A percentile compares a stretch with the other conserved stretches of the same genome.
phyloP scores from a whole-genome alignment of 257 asterid genomes.

The Nicotiana paniculata region DNA sequence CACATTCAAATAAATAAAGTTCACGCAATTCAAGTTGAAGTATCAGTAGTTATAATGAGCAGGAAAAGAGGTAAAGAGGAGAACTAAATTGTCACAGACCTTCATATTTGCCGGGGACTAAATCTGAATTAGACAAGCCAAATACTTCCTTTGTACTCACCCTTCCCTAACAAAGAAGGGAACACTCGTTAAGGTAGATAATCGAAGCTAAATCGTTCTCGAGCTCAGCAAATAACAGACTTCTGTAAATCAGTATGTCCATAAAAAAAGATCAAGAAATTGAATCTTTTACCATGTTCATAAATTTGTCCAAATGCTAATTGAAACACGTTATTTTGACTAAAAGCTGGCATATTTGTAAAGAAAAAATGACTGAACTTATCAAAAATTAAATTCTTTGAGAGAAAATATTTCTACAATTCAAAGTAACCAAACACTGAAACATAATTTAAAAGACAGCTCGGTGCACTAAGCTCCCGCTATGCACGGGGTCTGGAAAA shows the following conservation, averaged over 20 bases:
- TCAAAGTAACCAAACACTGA: not conserved
- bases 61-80: not conserved
- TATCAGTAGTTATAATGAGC: not conserved
- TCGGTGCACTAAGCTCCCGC: too few relatives aligned
- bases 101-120: constrained; percentile 95
- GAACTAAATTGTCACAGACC: constrained; percentile 31
- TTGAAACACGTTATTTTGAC: not conserved
- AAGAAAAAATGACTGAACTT: not conserved
- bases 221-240: not conserved
- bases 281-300: not conserved
- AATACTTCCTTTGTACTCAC: constrained; percentile 88
- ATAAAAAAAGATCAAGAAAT: not conserved
- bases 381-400: not conserved
- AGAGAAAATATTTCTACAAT: not conserved
- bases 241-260: not conserved
- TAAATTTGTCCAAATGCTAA: not conserved
- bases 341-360: not conserved
- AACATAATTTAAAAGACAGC: too few relatives aligned
- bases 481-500: too few relatives aligned
- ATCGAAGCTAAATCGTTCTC: not conserved
- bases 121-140: constrained; percentile 72
- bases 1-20: not conserved
- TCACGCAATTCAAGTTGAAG: not conserved
- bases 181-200: not conserved
- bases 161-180: constrained; percentile 58